These are phyloP conservation scores for Acer campestre DNA, from an alignment of 345 rosid species.

Conservation along the genomic window DNA sequence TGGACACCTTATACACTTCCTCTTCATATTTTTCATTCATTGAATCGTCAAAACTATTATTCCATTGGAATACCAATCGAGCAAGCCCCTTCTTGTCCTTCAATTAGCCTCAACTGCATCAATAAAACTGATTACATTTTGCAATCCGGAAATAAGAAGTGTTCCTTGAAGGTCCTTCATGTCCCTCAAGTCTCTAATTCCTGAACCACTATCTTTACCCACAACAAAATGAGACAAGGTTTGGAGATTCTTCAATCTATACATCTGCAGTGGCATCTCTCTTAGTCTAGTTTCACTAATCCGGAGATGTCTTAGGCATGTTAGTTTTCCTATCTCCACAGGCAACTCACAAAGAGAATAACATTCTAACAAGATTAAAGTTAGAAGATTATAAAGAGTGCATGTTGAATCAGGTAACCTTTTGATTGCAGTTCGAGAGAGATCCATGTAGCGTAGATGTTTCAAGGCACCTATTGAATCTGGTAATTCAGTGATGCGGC, in stretches of 20 bases:
- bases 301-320: slow-evolving; percentile 9
- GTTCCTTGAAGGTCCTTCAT: slow-evolving; percentile 15
- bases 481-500: slow-evolving; percentile 18
- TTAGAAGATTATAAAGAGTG: slow-evolving; percentile 21
- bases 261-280: slow-evolving; percentile 17
- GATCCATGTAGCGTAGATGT: slow-evolving; percentile 20
- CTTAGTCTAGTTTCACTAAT: slow-evolving; percentile 15
- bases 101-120: slow-evolving; percentile 27
- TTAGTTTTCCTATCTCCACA: slow-evolving; percentile 7
- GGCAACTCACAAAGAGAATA: slow-evolving; percentile 17
- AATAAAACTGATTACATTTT: slow-evolving; percentile 6
- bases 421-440: slow-evolving; percentile 17
- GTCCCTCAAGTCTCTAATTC: slow-evolving; percentile 17
- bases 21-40: slow-evolving; percentile 2
- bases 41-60: neutral
- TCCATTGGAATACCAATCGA: slow-evolving; percentile 12
- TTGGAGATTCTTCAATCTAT: slow-evolving; percentile 19
- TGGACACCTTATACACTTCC: neutral
- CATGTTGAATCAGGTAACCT: neutral
- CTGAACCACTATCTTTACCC: slow-evolving; percentile 10
- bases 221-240: slow-evolving; percentile 19
- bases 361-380: slow-evolving; percentile 15
- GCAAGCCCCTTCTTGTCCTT: slow-evolving; percentile 18
- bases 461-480: slow-evolving; percentile 16
- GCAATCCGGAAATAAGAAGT: slow-evolving; percentile 18